These are phyloP conservation scores for Agrocybe chaxingu DNA, from an alignment of 768 basidiomycete genomes.

Conservation along the genomic window DNA sequence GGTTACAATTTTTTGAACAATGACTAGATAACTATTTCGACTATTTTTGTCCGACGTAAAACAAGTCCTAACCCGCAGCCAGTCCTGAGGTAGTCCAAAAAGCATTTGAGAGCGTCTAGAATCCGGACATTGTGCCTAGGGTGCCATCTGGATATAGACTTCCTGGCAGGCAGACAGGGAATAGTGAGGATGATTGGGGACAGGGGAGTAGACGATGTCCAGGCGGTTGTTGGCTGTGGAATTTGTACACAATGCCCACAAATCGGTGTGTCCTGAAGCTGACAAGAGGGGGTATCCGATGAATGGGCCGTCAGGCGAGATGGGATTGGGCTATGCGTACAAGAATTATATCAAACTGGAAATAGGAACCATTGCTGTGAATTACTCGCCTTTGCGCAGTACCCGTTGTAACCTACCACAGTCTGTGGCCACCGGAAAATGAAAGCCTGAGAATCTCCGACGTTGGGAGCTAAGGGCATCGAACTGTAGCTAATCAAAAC, in stretches of 20 bases:
- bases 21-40: no score
- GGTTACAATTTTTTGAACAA: no score
- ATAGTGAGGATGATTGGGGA: constrained; percentile 23
- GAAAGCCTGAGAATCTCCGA: constrained; percentile 17
- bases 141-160: constrained; percentile 10
- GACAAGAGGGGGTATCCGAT: constrained; percentile 18
- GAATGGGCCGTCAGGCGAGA: constrained; percentile 15
- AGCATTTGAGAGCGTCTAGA: no score
- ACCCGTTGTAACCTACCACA: constrained; percentile 11
- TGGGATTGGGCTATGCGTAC: constrained; percentile 14
- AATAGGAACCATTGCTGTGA: neutral
- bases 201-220: constrained; percentile 25
- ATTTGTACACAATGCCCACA: constrained; percentile 24
- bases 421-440: constrained; percentile 13
- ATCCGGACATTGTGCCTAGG: neutral
- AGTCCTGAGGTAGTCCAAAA: no score
- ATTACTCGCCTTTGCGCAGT: constrained; percentile 13
- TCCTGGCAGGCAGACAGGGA: constrained; percentile 11
- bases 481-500: constrained; percentile 10
- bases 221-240: constrained; percentile 17
- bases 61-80: no score
- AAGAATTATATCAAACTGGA: neutral
- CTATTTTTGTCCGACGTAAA: no score
- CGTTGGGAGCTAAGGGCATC: constrained; percentile 7
- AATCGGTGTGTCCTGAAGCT: constrained; percentile 11